phyloP scores from a whole-genome alignment of 352 stramenopile genomes.

The Globisporangium iwayamae region DNA sequence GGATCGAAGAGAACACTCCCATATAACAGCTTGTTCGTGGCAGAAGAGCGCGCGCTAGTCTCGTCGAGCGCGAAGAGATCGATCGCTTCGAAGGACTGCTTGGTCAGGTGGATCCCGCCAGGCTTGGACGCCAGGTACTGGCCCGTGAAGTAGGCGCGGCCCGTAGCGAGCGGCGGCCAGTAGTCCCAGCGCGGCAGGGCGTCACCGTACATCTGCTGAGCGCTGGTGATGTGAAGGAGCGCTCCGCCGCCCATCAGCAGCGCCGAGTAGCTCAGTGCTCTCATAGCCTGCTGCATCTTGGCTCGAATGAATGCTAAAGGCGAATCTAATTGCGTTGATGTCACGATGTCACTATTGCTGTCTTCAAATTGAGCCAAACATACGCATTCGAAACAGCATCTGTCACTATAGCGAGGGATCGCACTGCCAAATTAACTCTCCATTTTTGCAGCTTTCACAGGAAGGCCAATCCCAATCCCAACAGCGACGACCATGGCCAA shows the following conservation, averaged over 20 bases:
- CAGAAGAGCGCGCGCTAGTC: neutral
- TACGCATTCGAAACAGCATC: too few relatives aligned
- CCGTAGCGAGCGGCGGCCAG: slow-evolving; percentile 45
- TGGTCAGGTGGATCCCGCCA: slow-evolving; percentile 33
- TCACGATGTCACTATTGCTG: too few relatives aligned
- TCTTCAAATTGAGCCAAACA: too few relatives aligned
- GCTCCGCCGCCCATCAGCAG: neutral
- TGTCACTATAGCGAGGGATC: too few relatives aligned
- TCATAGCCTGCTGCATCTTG: neutral
- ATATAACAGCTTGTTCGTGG: slow-evolving; percentile 49
- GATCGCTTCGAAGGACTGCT: slow-evolving; percentile 48
- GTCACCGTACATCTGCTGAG: neutral
- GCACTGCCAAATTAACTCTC: too few relatives aligned
- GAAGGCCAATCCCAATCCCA: neutral
- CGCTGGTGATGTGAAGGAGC: neutral
- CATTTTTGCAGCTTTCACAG: neutral
- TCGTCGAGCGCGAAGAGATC: slow-evolving; percentile 56
- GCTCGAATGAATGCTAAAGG: too few relatives aligned
- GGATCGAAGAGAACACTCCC: slow-evolving; percentile 49
- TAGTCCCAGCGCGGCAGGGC: slow-evolving; percentile 53
- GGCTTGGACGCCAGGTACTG: slow-evolving; percentile 54
- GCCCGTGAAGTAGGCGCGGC: slow-evolving; percentile 45
- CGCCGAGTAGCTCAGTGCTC: neutral
- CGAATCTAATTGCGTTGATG: too few relatives aligned
- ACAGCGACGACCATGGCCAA: slow-evolving; percentile 50